A percentile compares a stretch with the other conserved stretches of the same genome.
Evolutionary conservation across 169 alveolate genomes (phyloP).

Genomic region (Plasmodium gaboni): DNA sequence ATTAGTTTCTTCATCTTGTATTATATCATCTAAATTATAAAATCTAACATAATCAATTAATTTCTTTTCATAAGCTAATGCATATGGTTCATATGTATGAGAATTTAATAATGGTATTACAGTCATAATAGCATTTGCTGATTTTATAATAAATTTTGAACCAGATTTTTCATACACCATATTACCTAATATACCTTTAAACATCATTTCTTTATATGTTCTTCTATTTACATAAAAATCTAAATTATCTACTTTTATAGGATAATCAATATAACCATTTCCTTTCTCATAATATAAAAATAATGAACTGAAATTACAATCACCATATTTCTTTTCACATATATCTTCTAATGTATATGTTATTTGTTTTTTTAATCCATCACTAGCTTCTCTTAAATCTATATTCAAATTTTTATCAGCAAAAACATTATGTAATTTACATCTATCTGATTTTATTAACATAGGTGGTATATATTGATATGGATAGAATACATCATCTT

Average conservation of each 20-base stretch:
- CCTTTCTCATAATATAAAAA: constrained; percentile 52
- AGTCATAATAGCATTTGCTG: constrained; percentile 35
- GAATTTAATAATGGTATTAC: constrained; percentile 15
- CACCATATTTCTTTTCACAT: constrained; percentile 30
- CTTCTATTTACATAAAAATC: constrained; percentile 56
- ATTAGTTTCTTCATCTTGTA: constrained; percentile 26
- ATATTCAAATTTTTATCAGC: constrained; percentile 9
- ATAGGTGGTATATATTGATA: constrained; percentile 61
- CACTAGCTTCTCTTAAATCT: constrained; percentile 42
- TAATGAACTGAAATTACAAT: constrained; percentile 28
- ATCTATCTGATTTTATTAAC: constrained; percentile 18
- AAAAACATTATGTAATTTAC: constrained; percentile 50
- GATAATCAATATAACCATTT: constrained; percentile 36
- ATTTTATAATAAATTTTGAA: constrained; percentile 23
- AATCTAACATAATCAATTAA: constrained; percentile 47
- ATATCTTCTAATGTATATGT: constrained; percentile 28
- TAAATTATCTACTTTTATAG: constrained; percentile 44
- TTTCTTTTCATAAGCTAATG: constrained; percentile 40
- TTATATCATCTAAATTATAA: constrained; percentile 36
- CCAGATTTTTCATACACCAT: constrained; percentile 18
- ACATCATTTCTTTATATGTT: constrained; percentile 52
- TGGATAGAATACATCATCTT: constrained; percentile 35
- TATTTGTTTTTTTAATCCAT: constrained; percentile 19
- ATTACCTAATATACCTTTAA: constrained; percentile 34
- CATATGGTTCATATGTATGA: constrained; percentile 56